Conservation (phyloP, 352 stramenopile species). For the Aphanomyces invadans region DNA sequence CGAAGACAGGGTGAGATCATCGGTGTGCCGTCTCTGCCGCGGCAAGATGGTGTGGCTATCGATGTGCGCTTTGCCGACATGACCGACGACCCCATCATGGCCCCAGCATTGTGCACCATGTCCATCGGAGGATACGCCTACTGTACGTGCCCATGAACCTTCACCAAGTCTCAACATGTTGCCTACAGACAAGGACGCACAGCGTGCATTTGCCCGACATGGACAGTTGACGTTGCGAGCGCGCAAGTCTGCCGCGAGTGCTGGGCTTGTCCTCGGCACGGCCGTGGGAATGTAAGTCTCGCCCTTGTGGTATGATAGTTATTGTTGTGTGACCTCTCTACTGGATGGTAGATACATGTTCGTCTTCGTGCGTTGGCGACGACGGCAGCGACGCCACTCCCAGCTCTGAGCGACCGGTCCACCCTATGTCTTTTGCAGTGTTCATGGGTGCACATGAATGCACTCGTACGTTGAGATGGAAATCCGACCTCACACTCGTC, state of each 20-base stretch:
- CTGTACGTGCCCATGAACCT: too few relatives aligned
- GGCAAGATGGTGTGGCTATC: too few relatives aligned
- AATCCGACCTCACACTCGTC: too few relatives aligned
- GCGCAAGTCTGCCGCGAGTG: slow-evolving; percentile 1
- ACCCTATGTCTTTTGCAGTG: too few relatives aligned
- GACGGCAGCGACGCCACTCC: background rate
- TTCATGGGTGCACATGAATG: too few relatives aligned
- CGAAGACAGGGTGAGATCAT: too few relatives aligned
- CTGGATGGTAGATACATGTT: background rate
- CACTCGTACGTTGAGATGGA: too few relatives aligned
- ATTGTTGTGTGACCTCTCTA: too few relatives aligned
- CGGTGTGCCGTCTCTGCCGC: too few relatives aligned
- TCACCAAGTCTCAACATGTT: too few relatives aligned
- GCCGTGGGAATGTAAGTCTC: slow-evolving; percentile 1
- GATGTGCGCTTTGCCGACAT: too few relatives aligned
- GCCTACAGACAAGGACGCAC: slow-evolving; percentile 6
- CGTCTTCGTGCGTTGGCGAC: background rate
- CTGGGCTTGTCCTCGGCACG: background rate
- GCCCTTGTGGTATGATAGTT: background rate
- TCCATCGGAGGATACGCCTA: background rate
- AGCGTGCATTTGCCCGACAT: background rate
- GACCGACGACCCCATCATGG: background rate
- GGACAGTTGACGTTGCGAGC: slow-evolving; percentile 3
- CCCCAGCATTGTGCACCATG: background rate
- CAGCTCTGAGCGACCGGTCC: background rate